Base-by-base conservation (phyloP, 148 eudicot species). In the Amaranthus cruentus region DNA sequence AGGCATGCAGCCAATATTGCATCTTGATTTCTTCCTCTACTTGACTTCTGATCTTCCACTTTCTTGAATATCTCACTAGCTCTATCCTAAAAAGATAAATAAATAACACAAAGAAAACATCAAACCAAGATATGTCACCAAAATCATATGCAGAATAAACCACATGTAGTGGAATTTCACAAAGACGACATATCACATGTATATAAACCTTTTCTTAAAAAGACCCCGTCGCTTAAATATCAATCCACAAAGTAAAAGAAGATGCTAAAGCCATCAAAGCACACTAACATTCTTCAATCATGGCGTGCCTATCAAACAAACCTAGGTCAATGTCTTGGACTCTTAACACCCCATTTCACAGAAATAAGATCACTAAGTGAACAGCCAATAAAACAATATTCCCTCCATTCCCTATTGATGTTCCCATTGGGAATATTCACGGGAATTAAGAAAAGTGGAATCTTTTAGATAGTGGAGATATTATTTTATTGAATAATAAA, bases 1-100 rank as follows among this genome's bases (percentile, higher is more conserved):
- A 92, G 79, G 84, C 97, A 95, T 51, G 99, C 99, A 80, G 97
- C 99, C 83, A 92, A 70, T 70, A 95, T 86, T 54, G 97, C 99
- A 77, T 95, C 99, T 84, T 90, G 97, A 76, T 95, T 95, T 84
- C 97, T 90, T 77, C 97, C 99, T 84, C 96, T 84, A 79, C 94
- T 90, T 71, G 94, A 90, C 75, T 95, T 95, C 63, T 91, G 98
- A 86, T 95, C 97, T 86, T 95, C 98, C 55, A 91, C 97, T 82
- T 90, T 95, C 88, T 95, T 90, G 86, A 81, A 95, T 60, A 95
- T 95, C 85, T 95, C 99, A 84, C 87, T 92, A 74, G 99, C 99
- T 14, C 99, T 94, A 70, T 95, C 97, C 97, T 95, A 47, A 78
- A 28, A 44, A 57, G 73, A 80, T 59, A 63, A 55, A 70, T 54